Evolutionary conservation across 2,329 filamentous ascomycete genomes (phyloP), one percentile per base, ranked within the genome.

Genomic region (Dothiorella sarmentorum): DNA sequence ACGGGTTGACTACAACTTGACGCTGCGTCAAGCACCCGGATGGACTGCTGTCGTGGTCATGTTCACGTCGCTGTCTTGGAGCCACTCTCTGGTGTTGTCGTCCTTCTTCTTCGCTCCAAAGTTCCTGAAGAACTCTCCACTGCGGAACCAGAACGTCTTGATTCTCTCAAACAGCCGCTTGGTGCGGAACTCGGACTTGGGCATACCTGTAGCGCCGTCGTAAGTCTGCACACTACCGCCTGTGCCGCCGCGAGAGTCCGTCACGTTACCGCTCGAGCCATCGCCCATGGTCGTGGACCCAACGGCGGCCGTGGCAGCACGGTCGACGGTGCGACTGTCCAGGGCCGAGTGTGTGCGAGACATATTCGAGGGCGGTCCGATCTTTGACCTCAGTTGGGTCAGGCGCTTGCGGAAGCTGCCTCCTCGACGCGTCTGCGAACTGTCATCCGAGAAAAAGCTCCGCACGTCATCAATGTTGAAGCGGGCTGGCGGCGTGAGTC

Each of bases 361-460:
- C 51, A 62, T 42, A n/a, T 33, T 20, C 18, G 35, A 18, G 11
- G 33, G 31, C 26, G 60, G 49, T 35, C 57, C 49, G 35, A 64
- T 59, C 24, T 60, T 61, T 18, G 66, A 65, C 37, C 63, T 67
- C 42, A 72, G 60, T 7, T 63, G 61, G 7, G 71, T 72, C 47
- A 73, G 64, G 9, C 71, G 70, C 56, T 71, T 74, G 57, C 70
- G 68, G 58, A 74, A 69, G 27, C 51, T 62, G 51, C 64, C 62
- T 49, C 61, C 63, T 26, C 45, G 62, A 62, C 49, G 47, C 24
- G 47, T 64, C 20, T 59, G 47, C 17, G 47, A 53, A 61, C 69
- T 73, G 62, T 75, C 69, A 61, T 76, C 74, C 7, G 72, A 75
- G 65, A 76, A 76, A 68, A 74, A 76, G 56, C 72, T 75, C 33